Conservation (phyloP, 495 filamentous ascomycete species). For the Tuber aestivum region DNA sequence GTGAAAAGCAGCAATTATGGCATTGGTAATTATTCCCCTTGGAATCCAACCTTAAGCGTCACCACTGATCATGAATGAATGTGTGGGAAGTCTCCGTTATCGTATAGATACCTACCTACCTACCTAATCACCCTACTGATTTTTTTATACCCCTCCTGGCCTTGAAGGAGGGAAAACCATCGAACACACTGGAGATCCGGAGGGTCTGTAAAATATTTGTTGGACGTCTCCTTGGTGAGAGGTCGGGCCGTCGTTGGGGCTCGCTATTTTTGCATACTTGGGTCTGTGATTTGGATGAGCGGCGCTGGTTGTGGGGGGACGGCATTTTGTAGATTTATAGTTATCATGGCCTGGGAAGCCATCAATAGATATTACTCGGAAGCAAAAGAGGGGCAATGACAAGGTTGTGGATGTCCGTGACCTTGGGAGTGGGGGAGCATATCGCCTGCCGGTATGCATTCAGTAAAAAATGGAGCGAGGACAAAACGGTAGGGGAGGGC, state of each 20-base stretch:
- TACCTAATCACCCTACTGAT: background rate
- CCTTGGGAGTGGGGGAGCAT: background rate
- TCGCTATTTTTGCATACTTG: background rate
- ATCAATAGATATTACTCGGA: background rate
- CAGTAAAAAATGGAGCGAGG: background rate
- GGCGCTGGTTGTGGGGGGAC: background rate
- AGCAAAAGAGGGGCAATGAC: background rate
- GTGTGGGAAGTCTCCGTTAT: background rate
- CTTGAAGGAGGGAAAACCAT: background rate
- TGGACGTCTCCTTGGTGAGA: background rate
- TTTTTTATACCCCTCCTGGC: background rate
- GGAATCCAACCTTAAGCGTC: background rate
- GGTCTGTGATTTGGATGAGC: background rate
- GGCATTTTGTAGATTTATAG: background rate
- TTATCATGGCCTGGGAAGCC: background rate
- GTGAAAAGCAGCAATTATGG: slow-evolving; percentile 13
- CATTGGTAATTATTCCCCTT: slow-evolving; percentile 31
- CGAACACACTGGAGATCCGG: background rate
- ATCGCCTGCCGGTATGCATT: background rate
- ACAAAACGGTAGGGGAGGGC: background rate
- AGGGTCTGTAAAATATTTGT: background rate
- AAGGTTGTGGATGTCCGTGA: background rate
- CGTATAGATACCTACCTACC: background rate
- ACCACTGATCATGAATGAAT: background rate
- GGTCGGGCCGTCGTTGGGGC: background rate